Percentiles rank a stretch among this genome's conserved stretches.
Conservation (phyloP, 441 rosid species). For the Pelargonium cotyledonis region DNA sequence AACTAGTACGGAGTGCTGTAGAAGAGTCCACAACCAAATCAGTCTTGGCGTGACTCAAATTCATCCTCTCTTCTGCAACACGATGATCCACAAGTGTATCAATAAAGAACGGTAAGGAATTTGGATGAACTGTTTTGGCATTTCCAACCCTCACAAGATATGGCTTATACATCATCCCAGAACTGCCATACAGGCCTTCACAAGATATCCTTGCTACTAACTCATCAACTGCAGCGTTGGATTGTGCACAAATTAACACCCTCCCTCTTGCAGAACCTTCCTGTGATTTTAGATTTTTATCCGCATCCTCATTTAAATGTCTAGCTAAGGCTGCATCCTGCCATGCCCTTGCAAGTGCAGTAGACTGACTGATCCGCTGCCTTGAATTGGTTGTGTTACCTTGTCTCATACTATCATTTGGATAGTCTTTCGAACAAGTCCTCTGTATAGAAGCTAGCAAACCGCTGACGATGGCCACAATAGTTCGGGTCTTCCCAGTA, state of each 20-base stretch:
- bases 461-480: conserved; percentile 87
- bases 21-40: conserved; percentile 47
- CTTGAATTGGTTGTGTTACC: conserved; percentile 37
- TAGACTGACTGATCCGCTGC: conserved; percentile 56
- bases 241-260: conserved; percentile 92
- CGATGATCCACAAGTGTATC: conserved; percentile 92
- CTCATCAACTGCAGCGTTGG: conserved; percentile 99
- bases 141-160: conserved; percentile 98
- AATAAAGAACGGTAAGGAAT: conserved; percentile 77
- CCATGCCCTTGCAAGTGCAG: conserved; percentile 90
- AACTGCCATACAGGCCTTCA: conserved; percentile 79
- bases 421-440: conserved; percentile 28
- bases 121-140: conserved; percentile 83
- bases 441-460: conserved; percentile 63
- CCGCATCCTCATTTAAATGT: conserved; percentile 57
- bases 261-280: conserved; percentile 65
- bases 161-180: conserved; percentile 87
- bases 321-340: conserved; percentile 95
- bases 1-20: conserved; percentile 53
- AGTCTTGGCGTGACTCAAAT: conserved; percentile 39
- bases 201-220: conserved; percentile 78
- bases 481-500: conserved; percentile 96
- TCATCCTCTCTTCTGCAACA: conserved; percentile 62
- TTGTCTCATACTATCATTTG: conserved; percentile 33
- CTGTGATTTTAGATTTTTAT: conserved; percentile 35